A percentile compares a stretch with the other conserved stretches of the same genome.
Evolutionary conservation across 2,329 filamentous ascomycete species (phyloP).

Genomic region (Cadophora malorum): DNA sequence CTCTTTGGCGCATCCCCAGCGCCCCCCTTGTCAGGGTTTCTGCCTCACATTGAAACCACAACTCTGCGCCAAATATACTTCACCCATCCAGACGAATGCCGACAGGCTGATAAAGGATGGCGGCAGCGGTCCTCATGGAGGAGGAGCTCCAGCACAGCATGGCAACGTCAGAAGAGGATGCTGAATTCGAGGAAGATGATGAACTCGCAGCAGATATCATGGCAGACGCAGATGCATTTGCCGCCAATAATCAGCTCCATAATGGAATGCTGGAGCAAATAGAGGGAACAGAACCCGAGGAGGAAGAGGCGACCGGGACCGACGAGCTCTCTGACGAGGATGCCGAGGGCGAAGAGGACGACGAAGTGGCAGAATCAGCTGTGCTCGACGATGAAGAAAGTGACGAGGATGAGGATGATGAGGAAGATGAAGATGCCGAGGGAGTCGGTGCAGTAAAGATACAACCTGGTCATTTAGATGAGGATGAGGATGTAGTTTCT

Average conservation of each 20-base stretch:
- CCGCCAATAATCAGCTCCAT: constrained; percentile 46
- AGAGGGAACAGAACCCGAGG: constrained; percentile 33
- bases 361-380: constrained; percentile 41
- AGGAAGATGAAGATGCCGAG: constrained; percentile 50
- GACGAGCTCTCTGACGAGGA: constrained; percentile 47
- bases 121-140: constrained; percentile 43
- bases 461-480: constrained; percentile 38
- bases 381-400: constrained; percentile 49
- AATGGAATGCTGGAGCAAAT: constrained; percentile 43
- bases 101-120: constrained; percentile 38
- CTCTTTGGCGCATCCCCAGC: constrained; percentile 12
- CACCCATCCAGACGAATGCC: constrained; percentile 33
- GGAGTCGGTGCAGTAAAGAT: constrained; percentile 47
- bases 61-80: constrained; percentile 3
- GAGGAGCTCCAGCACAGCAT: constrained; percentile 44
- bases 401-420: constrained; percentile 50
- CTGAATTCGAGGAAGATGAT: constrained; percentile 47
- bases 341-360: constrained; percentile 49
- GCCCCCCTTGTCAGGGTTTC: neutral
- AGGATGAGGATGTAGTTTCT: constrained; percentile 48
- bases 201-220: constrained; percentile 39
- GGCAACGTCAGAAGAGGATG: constrained; percentile 46
- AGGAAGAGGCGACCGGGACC: constrained; percentile 30
- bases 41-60: neutral
- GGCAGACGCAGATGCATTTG: constrained; percentile 43